Evolutionary conservation across 2,329 filamentous ascomycete genomes (phyloP).

Genomic region (Penicillium sp.): DNA sequence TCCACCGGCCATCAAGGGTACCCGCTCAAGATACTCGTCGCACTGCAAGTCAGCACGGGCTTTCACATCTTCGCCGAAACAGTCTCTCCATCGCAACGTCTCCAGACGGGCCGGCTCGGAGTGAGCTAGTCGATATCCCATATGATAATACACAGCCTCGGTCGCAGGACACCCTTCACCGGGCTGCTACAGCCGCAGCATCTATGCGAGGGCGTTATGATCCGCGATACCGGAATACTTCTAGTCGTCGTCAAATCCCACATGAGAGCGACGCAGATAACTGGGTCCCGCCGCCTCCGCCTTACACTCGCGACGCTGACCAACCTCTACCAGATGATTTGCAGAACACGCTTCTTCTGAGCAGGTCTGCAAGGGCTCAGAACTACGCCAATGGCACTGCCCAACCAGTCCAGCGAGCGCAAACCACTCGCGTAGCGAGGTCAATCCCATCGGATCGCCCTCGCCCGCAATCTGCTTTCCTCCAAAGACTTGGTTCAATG

Average conservation of each 20-base stretch:
- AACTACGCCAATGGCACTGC: background rate
- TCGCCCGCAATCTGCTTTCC: constrained; percentile 31
- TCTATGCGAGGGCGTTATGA: constrained; percentile 70
- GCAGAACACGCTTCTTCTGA: constrained; percentile 39
- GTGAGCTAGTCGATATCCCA: constrained; percentile 64
- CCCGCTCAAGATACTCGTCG: constrained; percentile 31
- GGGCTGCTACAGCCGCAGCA: constrained; percentile 74
- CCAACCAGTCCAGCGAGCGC: constrained; percentile 28
- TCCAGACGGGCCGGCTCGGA: constrained; percentile 26
- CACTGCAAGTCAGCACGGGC: constrained; percentile 25
- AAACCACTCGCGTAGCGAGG: constrained; percentile 33
- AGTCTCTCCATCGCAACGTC: constrained; percentile 34
- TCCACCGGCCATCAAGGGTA: constrained; percentile 25
- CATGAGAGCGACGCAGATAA: constrained; percentile 88
- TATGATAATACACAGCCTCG: constrained; percentile 74
- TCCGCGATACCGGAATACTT: constrained; percentile 44
- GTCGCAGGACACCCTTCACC: constrained; percentile 69
- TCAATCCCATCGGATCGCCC: constrained; percentile 26
- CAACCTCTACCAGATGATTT: constrained; percentile 45
- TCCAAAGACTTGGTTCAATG: constrained; percentile 37
- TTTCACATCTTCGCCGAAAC: constrained; percentile 28
- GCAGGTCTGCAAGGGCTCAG: constrained; percentile 24
- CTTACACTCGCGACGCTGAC: constrained; percentile 58
- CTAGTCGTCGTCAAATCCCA: constrained; percentile 63
- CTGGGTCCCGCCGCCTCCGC: constrained; percentile 83